Percentiles rank a stretch among this genome's conserved stretches.
Evolutionary conservation across 208 protist genomes (phyloP).

Genomic region (Leishmania martiniquensis): DNA sequence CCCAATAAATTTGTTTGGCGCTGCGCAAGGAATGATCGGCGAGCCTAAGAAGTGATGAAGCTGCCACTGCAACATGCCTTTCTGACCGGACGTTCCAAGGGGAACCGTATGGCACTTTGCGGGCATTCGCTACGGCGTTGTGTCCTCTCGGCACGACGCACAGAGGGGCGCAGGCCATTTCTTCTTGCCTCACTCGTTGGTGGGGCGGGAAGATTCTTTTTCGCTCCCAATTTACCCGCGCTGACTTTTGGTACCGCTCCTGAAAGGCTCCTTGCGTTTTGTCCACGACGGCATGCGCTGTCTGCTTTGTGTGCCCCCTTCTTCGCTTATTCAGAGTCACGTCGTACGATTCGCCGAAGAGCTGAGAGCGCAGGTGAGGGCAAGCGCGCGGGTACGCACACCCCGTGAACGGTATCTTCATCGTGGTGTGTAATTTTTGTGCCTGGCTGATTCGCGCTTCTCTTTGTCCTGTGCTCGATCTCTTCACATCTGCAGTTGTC

Average conservation of each 20-base stretch:
- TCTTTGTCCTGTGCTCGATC: conserved; percentile 6
- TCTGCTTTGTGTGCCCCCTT: neutral
- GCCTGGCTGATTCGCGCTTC: too few species aligned
- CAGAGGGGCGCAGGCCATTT: neutral
- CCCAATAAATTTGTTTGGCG: conserved; percentile 97
- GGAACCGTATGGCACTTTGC: too few species aligned
- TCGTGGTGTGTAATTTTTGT: too few species aligned
- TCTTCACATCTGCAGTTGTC: too few species aligned
- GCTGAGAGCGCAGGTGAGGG: neutral
- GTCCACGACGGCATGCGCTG: neutral
- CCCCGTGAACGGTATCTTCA: too few species aligned
- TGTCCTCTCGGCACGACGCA: neutral
- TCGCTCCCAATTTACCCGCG: too few species aligned
- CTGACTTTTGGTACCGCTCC: too few species aligned
- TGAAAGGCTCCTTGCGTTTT: neutral
- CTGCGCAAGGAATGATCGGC: conserved; percentile 93
- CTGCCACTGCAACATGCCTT: neutral
- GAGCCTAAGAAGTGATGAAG: conserved; percentile 21
- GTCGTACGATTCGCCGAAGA: neutral
- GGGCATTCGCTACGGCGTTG: neutral
- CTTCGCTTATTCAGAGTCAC: neutral
- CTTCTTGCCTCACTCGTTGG: neutral
- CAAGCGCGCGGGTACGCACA: too few species aligned
- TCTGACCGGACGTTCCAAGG: too few species aligned
- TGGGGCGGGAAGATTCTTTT: neutral